Evolutionary conservation across 2,329 filamentous ascomycete genomes (phyloP).

Genomic region (Verticillium klebahnii): DNA sequence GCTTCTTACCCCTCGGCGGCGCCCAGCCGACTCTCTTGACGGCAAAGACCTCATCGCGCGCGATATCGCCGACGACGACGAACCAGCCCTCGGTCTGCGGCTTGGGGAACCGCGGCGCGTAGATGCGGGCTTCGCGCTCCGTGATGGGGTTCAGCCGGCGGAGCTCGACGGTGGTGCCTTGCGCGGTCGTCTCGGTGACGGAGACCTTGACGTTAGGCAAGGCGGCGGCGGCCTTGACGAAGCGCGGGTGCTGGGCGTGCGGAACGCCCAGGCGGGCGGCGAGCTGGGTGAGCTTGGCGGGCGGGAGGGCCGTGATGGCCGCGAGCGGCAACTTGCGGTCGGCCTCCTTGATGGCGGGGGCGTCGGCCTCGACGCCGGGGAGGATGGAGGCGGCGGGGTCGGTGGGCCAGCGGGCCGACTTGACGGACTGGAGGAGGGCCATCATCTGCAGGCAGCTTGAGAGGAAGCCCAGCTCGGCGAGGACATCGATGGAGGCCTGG

Average conservation of each 20-base stretch:
- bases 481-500: slow-evolving; percentile 88
- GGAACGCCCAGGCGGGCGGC: slow-evolving; percentile 48
- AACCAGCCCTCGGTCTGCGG: slow-evolving; percentile 94
- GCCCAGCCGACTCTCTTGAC: slow-evolving; percentile 82
- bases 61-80: slow-evolving; percentile 65
- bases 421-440: slow-evolving; percentile 82
- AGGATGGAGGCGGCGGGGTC: slow-evolving; percentile 77
- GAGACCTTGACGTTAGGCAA: slow-evolving; percentile 67
- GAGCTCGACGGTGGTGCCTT: slow-evolving; percentile 59
- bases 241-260: slow-evolving; percentile 34
- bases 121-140: slow-evolving; percentile 69
- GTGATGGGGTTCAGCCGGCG: slow-evolving; percentile 61
- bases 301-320: slow-evolving; percentile 32
- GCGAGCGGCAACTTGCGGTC: slow-evolving; percentile 33
- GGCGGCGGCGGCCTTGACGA: slow-evolving; percentile 55
- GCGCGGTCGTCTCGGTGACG: slow-evolving; percentile 51
- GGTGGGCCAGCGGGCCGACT: slow-evolving; percentile 84
- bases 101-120: slow-evolving; percentile 87
- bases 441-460: slow-evolving; percentile 80
- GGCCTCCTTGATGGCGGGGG: slow-evolving; percentile 32
- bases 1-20: slow-evolving; percentile 17
- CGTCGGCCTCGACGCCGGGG: slow-evolving; percentile 57
- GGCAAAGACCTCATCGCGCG: slow-evolving; percentile 72
- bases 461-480: slow-evolving; percentile 82
- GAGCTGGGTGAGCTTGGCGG: slow-evolving; percentile 34